These are phyloP conservation scores for Nemania sp. DNA, from an alignment of 2,329 filamentous ascomycete genomes.

Conservation along the genomic window DNA sequence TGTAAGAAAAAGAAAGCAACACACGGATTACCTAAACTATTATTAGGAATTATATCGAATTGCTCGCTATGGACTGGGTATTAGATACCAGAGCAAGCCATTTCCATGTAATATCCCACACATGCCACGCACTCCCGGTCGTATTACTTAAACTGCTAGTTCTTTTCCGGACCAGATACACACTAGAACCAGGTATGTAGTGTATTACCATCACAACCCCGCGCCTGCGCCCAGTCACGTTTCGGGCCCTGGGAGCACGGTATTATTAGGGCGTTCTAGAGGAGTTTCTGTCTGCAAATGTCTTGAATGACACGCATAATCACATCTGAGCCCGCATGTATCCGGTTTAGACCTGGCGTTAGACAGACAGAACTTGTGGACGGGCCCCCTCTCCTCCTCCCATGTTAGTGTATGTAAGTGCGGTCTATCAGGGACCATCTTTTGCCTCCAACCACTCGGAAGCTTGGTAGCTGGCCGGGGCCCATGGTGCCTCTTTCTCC, in stretches of 20 bases:
- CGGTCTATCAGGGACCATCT: neutral
- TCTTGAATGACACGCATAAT: constrained; percentile 1
- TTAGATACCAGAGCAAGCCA: too few species aligned
- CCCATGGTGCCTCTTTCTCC: constrained; percentile 1
- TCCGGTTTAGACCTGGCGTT: neutral
- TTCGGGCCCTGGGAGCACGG: neutral
- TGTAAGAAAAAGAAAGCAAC: too few species aligned
- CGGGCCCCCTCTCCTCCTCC: too few species aligned
- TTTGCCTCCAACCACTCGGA: neutral
- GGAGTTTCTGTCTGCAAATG: neutral
- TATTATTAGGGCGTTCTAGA: neutral
- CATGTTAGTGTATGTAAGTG: constrained; percentile 1
- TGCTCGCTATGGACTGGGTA: too few species aligned
- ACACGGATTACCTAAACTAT: too few species aligned
- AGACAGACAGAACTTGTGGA: neutral
- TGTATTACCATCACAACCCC: constrained; percentile 12
- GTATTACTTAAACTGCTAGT: neutral
- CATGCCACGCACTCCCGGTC: neutral
- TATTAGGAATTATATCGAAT: too few species aligned
- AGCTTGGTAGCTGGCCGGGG: neutral
- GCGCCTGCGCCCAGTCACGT: constrained; percentile 2
- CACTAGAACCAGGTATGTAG: too few species aligned
- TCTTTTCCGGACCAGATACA: too few species aligned
- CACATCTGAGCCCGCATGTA: constrained; percentile 2
- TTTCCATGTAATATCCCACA: neutral